Percentiles rank a stretch among this genome's conserved stretches.
These are phyloP conservation scores for Penstemon newberryi DNA, from an alignment of 257 asterid species.

Conservation along the genomic window DNA sequence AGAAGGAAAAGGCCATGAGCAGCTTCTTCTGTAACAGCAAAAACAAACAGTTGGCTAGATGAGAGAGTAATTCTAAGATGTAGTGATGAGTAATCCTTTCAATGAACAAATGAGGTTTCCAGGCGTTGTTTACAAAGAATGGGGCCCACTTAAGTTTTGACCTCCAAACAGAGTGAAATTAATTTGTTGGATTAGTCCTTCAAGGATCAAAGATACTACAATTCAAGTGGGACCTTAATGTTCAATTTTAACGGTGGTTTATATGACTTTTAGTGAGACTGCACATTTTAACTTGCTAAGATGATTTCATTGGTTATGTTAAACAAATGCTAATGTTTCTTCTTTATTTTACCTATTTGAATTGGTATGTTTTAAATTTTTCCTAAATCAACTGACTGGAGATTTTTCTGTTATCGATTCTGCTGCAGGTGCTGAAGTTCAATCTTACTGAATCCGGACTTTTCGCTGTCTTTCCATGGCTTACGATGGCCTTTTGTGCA, in stretches of 20 bases:
- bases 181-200: not conserved
- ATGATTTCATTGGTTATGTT: not conserved
- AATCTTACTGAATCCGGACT: slow-evolving; percentile 82
- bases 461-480: slow-evolving; percentile 81
- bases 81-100: not conserved
- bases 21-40: too few relatives aligned
- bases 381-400: slow-evolving; percentile 9
- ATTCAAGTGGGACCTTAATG: not conserved
- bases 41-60: not conserved
- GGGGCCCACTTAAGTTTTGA: not conserved
- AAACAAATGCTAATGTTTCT: not conserved
- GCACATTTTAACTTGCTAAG: not conserved
- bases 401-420: slow-evolving; percentile 24
- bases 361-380: not conserved
- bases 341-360: not conserved
- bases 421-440: slow-evolving; percentile 75
- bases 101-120: not conserved
- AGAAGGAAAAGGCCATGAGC: too few relatives aligned
- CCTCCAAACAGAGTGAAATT: not conserved
- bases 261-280: not conserved
- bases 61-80: not conserved
- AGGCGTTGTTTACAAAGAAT: not conserved
- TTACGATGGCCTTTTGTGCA: slow-evolving; percentile 86
- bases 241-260: not conserved
- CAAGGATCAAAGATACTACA: not conserved